Percentiles rank a stretch among this genome's conserved stretches.
phyloP scores from a whole-genome alignment of 2,329 filamentous ascomycete genomes.

The Epicoccum nigrum region DNA sequence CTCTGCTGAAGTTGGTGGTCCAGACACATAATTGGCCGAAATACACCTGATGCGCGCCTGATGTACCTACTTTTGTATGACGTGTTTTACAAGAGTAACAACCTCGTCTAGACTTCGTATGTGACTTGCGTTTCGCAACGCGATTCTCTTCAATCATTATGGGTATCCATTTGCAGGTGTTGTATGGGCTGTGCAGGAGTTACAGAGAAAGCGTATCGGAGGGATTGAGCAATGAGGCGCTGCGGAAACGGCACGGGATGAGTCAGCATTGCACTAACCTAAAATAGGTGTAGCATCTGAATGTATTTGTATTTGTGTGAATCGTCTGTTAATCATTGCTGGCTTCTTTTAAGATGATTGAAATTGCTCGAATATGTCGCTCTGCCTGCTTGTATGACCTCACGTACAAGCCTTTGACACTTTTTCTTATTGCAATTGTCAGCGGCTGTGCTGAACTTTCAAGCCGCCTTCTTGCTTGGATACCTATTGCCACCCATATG shows the following conservation, averaged over 20 bases:
- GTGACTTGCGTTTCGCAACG: constrained; percentile 39
- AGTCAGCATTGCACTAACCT: constrained; percentile 3
- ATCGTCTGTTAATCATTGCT: no score
- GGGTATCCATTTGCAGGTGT: neutral
- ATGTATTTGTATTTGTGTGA: neutral
- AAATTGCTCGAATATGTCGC: no score
- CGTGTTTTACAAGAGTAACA: constrained; percentile 42
- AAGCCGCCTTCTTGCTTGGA: no score
- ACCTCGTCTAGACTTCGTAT: constrained; percentile 41
- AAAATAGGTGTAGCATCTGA: neutral
- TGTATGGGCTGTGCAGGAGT: neutral
- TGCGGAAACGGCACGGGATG: neutral
- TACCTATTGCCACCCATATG: no score
- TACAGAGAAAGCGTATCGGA: neutral
- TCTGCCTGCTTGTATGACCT: no score
- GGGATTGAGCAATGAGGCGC: constrained; percentile 2
- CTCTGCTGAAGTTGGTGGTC: no score
- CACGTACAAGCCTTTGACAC: no score
- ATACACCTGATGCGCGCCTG: neutral
- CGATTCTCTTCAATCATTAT: constrained; percentile 25
- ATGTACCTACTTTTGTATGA: constrained; percentile 38
- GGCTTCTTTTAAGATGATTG: no score
- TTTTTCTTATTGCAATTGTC: no score
- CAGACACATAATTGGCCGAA: constrained; percentile 1
- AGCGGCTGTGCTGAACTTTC: no score